These are phyloP conservation scores for Murraya paniculata DNA, from an alignment of 345 rosid species.

Conservation along the genomic window DNA sequence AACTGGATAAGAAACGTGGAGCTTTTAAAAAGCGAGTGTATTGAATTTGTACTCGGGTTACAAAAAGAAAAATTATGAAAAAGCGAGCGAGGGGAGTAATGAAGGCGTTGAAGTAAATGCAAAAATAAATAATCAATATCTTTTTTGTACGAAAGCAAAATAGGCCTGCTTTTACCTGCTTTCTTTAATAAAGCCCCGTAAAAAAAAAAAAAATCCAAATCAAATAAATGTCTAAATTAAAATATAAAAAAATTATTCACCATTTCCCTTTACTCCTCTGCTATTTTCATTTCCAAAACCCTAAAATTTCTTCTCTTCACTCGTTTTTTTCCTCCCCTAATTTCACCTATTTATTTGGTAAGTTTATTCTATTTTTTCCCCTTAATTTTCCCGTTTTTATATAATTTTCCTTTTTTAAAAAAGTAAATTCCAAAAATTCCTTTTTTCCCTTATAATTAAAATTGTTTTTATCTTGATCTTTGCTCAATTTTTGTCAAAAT, in stretches of 20 bases:
- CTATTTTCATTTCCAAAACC: slow-evolving; percentile 10
- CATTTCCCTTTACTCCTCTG: neutral
- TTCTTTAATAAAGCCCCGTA: slow-evolving; percentile 11
- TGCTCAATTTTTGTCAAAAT: neutral
- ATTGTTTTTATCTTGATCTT: neutral
- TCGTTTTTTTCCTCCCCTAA: neutral
- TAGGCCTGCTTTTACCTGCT: slow-evolving; percentile 19
- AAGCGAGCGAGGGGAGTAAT: neutral
- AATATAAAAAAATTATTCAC: slow-evolving; percentile 3
- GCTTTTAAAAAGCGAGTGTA: neutral
- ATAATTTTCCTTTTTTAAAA: slow-evolving; percentile 4
- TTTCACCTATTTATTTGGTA: slow-evolving; percentile 29
- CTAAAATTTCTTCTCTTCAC: slow-evolving; percentile 12
- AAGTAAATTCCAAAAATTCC: slow-evolving; percentile 18
- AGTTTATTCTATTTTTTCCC: slow-evolving; percentile 20
- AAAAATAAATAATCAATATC: slow-evolving; percentile 9
- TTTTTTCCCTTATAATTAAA: slow-evolving; percentile 9
- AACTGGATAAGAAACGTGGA: neutral
- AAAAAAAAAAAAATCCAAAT: neutral
- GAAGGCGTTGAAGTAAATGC: slow-evolving; percentile 20
- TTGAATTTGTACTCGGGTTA: neutral
- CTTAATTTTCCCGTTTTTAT: neutral
- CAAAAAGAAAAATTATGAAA: neutral
- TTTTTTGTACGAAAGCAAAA: slow-evolving; percentile 21
- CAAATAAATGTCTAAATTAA: slow-evolving; percentile 1